Evolutionary conservation across 73 alveolate genomes (phyloP), one percentile per base, ranked within the genome.

Genomic region (Paramecium primaurelia): DNA sequence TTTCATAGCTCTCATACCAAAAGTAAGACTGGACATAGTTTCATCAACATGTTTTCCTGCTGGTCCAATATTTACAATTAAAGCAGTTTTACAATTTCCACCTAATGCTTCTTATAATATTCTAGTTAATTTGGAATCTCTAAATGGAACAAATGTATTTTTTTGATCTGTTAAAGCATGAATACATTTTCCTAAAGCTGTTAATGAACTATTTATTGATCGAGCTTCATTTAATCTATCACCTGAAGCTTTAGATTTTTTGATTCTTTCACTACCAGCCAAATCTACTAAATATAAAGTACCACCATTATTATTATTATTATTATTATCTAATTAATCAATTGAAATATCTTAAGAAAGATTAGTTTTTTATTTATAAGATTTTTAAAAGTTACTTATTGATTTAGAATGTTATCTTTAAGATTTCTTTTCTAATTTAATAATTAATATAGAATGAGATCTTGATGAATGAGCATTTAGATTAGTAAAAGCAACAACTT

Each of bases 261-360:
- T 93, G 22, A 97, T 95, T 93, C 99, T 96, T 93, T 98, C 99
- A 92, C 99, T 97, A 25, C 99, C 99, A 49, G 99, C 99, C 58
- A 98, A 92, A 93, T 98, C 99, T 9, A 98, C 98, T 80, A 98
- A 92, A 86, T 97, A 93, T 42, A 98, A 90, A 25, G 95, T 92
- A 10, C 99, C 98, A 1, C 38, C 30, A 37, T 36, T 40, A 14
- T 0, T 10, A 40, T 80, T 54, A 18, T n/a, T 54, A 54, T 18
- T 54, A 22, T 22, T 22, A 22, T 22, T 22, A 22, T 22, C 25
- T 22, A 22, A 22, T 2, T 32, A 32, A 34, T 75, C 36, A 9
- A 37, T 22, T 20, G 8, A 42, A 37, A 64, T 32, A 34, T 40
- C 87, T 44, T 38, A 51, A 4, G 58, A 51, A 58, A 36, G 14